These are phyloP conservation scores for Blastobotrys serpentis DNA, from an alignment of 1,139 yeast genomes.

Conservation along the genomic window DNA sequence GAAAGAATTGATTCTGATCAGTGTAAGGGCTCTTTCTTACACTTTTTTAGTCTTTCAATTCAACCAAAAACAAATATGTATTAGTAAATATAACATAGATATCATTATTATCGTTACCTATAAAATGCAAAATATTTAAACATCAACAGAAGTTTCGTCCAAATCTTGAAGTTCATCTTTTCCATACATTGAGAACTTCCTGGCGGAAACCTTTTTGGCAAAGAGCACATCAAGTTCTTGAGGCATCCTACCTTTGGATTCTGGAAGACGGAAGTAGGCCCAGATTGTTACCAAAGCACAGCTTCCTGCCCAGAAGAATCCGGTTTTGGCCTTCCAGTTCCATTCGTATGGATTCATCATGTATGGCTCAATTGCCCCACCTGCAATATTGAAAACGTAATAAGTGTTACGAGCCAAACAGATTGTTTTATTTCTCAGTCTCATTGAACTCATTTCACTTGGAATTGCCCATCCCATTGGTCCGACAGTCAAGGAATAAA, in stretches of 20 bases:
- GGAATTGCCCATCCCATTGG: constrained; percentile 57
- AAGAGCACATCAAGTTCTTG: constrained; percentile 59
- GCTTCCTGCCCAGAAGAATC: constrained; percentile 55
- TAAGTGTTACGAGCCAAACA: constrained; percentile 52
- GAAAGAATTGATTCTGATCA: too few relatives aligned
- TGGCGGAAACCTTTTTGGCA: constrained; percentile 45
- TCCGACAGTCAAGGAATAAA: constrained; percentile 55
- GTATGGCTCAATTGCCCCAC: constrained; percentile 49
- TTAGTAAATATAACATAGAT: too few relatives aligned
- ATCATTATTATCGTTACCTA: too few relatives aligned
- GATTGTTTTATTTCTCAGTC: constrained; percentile 54
- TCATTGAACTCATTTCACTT: constrained; percentile 54
- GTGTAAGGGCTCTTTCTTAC: too few relatives aligned
- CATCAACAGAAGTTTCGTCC: not conserved
- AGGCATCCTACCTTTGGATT: constrained; percentile 54
- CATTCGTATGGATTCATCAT: constrained; percentile 59
- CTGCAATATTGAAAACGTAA: constrained; percentile 43
- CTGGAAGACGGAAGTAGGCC: constrained; percentile 56
- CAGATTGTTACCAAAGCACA: constrained; percentile 39
- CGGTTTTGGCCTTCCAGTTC: constrained; percentile 58
- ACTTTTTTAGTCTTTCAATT: too few relatives aligned
- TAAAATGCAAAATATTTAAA: too few relatives aligned
- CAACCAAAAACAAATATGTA: too few relatives aligned
- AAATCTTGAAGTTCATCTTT: constrained; percentile 3
- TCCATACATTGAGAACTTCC: constrained; percentile 39